Base-by-base conservation (phyloP, 805 yeast genomes). In the Saturnispora kantuleensis region DNA sequence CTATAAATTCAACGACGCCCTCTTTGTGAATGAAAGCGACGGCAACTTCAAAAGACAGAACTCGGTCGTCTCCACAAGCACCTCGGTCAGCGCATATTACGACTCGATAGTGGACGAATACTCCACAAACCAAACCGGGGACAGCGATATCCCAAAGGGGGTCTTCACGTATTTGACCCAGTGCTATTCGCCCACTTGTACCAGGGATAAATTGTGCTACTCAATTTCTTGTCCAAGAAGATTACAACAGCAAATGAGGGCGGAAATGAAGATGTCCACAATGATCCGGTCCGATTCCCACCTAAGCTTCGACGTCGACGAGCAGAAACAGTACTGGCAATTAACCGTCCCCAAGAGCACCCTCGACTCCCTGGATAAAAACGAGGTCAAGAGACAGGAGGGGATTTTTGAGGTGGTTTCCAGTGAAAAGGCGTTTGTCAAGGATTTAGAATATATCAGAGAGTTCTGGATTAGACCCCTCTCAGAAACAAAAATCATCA, bases 131-230 rank as follows among this genome's bases (percentile, higher is more conserved):
- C 9, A 31, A 16, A 29, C 45, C 7, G 31, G 39, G 16, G 37
- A 45, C 26, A 41, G 35, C n/a, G 9, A 34, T 2, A 32, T 39
- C n/a, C 41, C 39, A 11, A 85, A 85, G 61, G 98, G 98, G 53
- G 95, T 93, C 3, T 93, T 90, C 57, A 90, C 96, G 1, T 67
- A 90, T 36, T 68, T 93, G 50, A 85, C 97, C 0, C 96, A 89
- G 57, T 93, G 98, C 65, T 93, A 93, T 58, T 88, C 97, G 0
- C 96, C 98, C 31, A 93, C 98, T 0, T 93, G 98, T 65, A 81
- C 96, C 5, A 70, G 94, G 42, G 94, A 86, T 56, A 70, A 77
- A 31, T 67, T 90, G 34, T 93, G 98, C 64, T 93, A 93, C 64
- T 84, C 95, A 36, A 89, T 93, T 53, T 94, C 96, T 10, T 93